Evolutionary conservation across 1,284 basidiomycete species (phyloP), one percentile per base, ranked within the genome.

Genomic region (Naganishia cerealis): DNA sequence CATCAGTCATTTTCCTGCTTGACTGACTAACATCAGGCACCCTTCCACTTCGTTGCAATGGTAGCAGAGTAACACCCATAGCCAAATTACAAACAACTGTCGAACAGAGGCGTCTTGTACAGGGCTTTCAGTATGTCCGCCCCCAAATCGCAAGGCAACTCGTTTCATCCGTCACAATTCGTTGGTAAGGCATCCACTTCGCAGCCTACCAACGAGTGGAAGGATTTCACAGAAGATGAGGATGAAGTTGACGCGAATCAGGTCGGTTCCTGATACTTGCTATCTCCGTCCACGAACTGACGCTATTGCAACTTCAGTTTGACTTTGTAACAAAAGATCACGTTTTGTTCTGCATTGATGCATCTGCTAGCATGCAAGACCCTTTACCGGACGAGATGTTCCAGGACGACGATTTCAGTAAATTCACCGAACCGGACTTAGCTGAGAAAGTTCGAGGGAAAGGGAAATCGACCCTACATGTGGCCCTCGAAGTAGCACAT

Each of bases 341-440:
- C 50, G 88, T 94, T 59, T 82, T 97, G 18, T 96, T 97, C 81
- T 91, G 90, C 75, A 92, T 98, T 69, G 94, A 99, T 79, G 92
- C 91, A 67, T 94, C 93, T 0, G 82, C 86, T 50, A 90, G 91
- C 15, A 98, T 98, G 94, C 88, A 91, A 48, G 85, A 82, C 38
- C 85, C 89, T 15, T 82, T 83, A 42, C 71, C 76, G 26, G 87
- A 90, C 38, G 86, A 88, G 69, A 84, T 86, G 80, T 82, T 56
- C 86, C 87, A 33, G 71, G 29, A 68, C 33, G 38, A 53, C 68
- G 58, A 72, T 73, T 39, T 70, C 73, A 33, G 57, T 54, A 54
- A 57, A 39, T 63, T 54, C 29, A 58, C 53, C 7, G 56, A 71
- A 9, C 42, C 40, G 26, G 66, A 65, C 46, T 46, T 61, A 42